Percentiles rank a stretch among this genome's conserved stretches.
phyloP scores from a whole-genome alignment of 1,284 basidiomycete genomes.

The Naganishia sp. region DNA sequence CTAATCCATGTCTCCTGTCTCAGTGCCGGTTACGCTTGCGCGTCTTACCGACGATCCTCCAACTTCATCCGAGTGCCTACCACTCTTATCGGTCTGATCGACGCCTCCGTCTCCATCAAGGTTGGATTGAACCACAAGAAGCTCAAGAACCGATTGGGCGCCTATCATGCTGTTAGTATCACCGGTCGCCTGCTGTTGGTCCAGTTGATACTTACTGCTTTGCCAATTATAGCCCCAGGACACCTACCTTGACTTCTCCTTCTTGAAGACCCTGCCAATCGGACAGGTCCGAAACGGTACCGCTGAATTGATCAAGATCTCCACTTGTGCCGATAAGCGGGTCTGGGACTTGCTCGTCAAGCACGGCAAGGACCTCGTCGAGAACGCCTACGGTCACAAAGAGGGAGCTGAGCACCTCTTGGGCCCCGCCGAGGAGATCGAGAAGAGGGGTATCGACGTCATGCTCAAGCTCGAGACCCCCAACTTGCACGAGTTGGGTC shows the following conservation, averaged over 20 bases:
- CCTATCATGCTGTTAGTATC: conserved; percentile 27
- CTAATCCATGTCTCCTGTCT: too few relatives aligned
- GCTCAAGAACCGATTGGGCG: conserved; percentile 48
- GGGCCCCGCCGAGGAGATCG: conserved; percentile 53
- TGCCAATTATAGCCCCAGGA: conserved; percentile 47
- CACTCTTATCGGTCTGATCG: conserved; percentile 57
- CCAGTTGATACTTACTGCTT: conserved; percentile 31
- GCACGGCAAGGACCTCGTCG: conserved; percentile 55
- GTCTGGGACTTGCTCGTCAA: conserved; percentile 56
- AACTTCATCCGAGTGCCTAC: conserved; percentile 58
- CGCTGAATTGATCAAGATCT: conserved; percentile 57
- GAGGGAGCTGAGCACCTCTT: conserved; percentile 46
- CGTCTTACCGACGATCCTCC: conserved; percentile 54
- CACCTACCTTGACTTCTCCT: conserved; percentile 57
- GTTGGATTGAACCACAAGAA: conserved; percentile 54
- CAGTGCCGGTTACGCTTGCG: conserved; percentile 54
- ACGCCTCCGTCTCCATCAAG: conserved; percentile 57
- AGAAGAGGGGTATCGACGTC: conserved; percentile 55
- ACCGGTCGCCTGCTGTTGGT: too few relatives aligned
- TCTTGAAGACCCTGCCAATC: conserved; percentile 55
- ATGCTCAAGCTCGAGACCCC: conserved; percentile 57
- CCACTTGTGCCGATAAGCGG: conserved; percentile 54
- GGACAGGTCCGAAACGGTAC: conserved; percentile 57
- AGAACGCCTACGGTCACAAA: conserved; percentile 55
- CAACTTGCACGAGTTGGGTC: conserved; percentile 57